Conservation (phyloP, 768 basidiomycete species). For the Phylloporus sp. region DNA sequence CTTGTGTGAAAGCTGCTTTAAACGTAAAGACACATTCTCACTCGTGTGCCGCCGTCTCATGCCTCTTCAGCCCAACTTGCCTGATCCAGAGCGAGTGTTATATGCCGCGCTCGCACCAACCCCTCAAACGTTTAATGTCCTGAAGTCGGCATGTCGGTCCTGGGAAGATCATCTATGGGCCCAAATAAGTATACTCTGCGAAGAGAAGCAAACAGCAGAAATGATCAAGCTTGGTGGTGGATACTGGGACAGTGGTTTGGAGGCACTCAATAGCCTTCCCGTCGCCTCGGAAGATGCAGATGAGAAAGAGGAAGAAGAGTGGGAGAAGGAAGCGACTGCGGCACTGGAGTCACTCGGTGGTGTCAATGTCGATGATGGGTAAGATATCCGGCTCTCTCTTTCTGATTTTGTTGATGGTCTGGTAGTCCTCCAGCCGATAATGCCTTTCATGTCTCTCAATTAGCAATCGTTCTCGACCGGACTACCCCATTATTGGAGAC, state of each 20-base stretch:
- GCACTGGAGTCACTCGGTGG: slow-evolving; percentile 56
- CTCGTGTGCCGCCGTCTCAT: slow-evolving; percentile 4
- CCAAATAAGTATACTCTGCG: slow-evolving; percentile 73
- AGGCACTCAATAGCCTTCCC: slow-evolving; percentile 40
- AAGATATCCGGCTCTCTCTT: slow-evolving; percentile 14
- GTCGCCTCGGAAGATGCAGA: slow-evolving; percentile 27
- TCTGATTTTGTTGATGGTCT: slow-evolving; percentile 1
- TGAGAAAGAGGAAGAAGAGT: slow-evolving; percentile 48
- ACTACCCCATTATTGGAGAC: slow-evolving; percentile 65
- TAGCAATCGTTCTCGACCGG: slow-evolving; percentile 71
- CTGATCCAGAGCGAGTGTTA: slow-evolving; percentile 74
- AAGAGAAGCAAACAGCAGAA: slow-evolving; percentile 72
- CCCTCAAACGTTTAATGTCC: slow-evolving; percentile 56
- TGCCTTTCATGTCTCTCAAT: slow-evolving; percentile 78
- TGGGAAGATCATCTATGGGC: slow-evolving; percentile 99
- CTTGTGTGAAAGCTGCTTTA: slow-evolving; percentile 74
- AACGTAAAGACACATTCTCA: slow-evolving; percentile 44
- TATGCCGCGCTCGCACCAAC: slow-evolving; percentile 84
- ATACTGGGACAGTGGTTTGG: slow-evolving; percentile 74
- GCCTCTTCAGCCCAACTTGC: slow-evolving; percentile 45
- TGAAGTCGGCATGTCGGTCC: slow-evolving; percentile 73
- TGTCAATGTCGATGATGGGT: slow-evolving; percentile 66
- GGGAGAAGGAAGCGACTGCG: slow-evolving; percentile 60
- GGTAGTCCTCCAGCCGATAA: slow-evolving; percentile 60
- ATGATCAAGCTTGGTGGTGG: slow-evolving; percentile 61